Base-by-base conservation (phyloP, 805 yeast genomes). In the Clavispora asparagi region DNA sequence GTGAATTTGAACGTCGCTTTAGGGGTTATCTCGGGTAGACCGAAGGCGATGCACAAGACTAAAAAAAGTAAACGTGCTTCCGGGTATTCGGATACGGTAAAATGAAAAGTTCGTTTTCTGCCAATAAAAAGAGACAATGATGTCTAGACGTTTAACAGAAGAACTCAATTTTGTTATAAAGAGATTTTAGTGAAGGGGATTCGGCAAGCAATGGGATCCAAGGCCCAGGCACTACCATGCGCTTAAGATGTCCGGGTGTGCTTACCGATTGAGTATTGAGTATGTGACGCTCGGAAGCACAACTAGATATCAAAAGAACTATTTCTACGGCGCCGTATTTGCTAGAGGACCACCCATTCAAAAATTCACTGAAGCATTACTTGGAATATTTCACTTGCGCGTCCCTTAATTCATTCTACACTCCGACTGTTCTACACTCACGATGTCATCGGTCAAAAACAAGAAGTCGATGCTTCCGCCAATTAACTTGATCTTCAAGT, bases 401-500 rank as follows among this genome's bases (percentile, higher is more conserved):
- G 5, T 19, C 5, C 23, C 23, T 19, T 19, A 19, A 19, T 19
- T 19, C 23, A 3, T 19, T 19, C 23, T 19, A 19, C 23, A 19
- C 23, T 5, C 23, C 23, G 5, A 19, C 23, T 19, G 23, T 19
- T 4, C 23, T 19, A 4, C 23, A 19, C 23, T 19, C 39, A 42
- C 1, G 17, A 54, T 54, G 57, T 52, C 57, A 10, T 16, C 56
- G 23, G 57, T 51, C 43, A 53, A 54, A 39, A 49, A 47, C 43
- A 68, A 65, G 52, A 61, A 62, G 51, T 51, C 67, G 26, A 77
- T 82, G 71, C 78, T 90, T 42, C 96, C 97, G 45, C 99, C 99
- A 16, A 89, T 94, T 68, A 91, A 90, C 64, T 81, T 90, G 60
- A 79, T 94, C 41, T 94, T 91, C 74, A 85, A 86, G 63, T 86